Percentiles rank a stretch among this genome's conserved stretches.
phyloP scores from a whole-genome alignment of 371 early-diverging fungal genomes.

The Phascolomyces articulosus region DNA sequence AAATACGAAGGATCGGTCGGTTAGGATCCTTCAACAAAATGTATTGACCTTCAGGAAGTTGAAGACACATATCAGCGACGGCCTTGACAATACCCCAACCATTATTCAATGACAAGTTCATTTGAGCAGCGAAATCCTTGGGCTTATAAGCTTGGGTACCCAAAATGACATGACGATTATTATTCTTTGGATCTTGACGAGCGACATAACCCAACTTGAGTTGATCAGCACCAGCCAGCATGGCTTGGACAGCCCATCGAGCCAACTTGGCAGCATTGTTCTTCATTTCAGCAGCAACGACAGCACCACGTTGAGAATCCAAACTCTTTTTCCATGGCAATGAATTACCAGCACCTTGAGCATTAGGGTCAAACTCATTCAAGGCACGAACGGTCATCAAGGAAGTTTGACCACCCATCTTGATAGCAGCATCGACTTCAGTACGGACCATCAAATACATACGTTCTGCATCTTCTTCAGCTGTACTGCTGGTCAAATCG shows the following conservation, averaged over 20 bases:
- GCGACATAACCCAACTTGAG: conserved; percentile 90
- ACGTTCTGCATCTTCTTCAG: conserved; percentile 43
- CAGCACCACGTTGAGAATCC: conserved; percentile 95
- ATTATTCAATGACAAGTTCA: conserved; percentile 82
- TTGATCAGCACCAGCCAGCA: conserved; percentile 89
- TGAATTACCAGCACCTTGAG: conserved; percentile 87
- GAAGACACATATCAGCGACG: conserved; percentile 83
- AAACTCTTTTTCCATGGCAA: conserved; percentile 95
- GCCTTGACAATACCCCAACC: conserved; percentile 97
- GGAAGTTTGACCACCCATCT: conserved; percentile 60
- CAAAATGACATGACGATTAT: conserved; percentile 81
- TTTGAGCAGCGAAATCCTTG: conserved; percentile 88
- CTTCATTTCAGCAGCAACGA: conserved; percentile 96
- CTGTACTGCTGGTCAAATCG: conserved; percentile 53
- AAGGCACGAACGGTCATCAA: conserved; percentile 80
- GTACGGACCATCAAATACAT: conserved; percentile 85
- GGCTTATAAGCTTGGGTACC: conserved; percentile 90
- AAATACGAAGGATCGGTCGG: conserved; percentile 86
- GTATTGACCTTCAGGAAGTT: conserved; percentile 90
- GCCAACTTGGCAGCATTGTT: conserved; percentile 96
- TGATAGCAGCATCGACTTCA: conserved; percentile 84
- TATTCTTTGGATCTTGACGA: conserved; percentile 81
- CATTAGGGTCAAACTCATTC: conserved; percentile 92
- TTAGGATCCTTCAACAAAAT: conserved; percentile 96
- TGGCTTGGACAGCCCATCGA: conserved; percentile 91